These are phyloP conservation scores for Cairneyella variabilis DNA, from an alignment of 495 filamentous ascomycete genomes.

Conservation along the genomic window DNA sequence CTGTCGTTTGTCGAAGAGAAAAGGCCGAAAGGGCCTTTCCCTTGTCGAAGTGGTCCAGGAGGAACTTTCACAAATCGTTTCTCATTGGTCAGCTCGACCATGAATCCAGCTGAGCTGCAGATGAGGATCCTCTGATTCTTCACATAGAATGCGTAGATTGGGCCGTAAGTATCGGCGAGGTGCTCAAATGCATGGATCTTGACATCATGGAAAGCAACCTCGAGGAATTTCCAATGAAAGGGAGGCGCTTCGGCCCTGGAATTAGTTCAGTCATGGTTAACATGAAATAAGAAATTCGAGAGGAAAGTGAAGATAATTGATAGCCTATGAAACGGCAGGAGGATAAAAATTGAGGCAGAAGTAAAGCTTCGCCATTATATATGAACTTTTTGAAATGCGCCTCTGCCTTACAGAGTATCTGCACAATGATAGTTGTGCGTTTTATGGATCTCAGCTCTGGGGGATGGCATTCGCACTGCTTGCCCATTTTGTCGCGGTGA, in stretches of 20 bases:
- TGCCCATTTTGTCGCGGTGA: too few relatives aligned
- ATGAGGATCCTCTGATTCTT: slow-evolving; percentile 35
- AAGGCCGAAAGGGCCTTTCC: slow-evolving; percentile 47
- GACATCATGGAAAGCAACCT: slow-evolving; percentile 56
- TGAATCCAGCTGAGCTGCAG: slow-evolving; percentile 40
- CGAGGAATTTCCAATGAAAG: slow-evolving; percentile 63
- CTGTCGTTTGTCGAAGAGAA: slow-evolving; percentile 44
- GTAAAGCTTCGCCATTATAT: too few relatives aligned
- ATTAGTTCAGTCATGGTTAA: slow-evolving; percentile 32
- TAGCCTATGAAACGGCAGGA: too few relatives aligned
- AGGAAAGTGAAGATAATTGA: too few relatives aligned
- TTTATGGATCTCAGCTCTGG: too few relatives aligned
- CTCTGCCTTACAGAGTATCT: too few relatives aligned
- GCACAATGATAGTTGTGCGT: too few relatives aligned
- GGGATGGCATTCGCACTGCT: too few relatives aligned
- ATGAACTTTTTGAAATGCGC: too few relatives aligned
- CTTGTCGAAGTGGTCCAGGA: slow-evolving; percentile 33
- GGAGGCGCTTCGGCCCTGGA: slow-evolving; percentile 60
- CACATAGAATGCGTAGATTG: slow-evolving; percentile 14
- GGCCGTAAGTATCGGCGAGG: slow-evolving; percentile 57
- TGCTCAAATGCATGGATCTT: slow-evolving; percentile 45
- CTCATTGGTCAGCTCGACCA: slow-evolving; percentile 53
- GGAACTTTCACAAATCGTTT: slow-evolving; percentile 48
- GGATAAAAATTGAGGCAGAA: too few relatives aligned
- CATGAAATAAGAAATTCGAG: too few relatives aligned